These are phyloP conservation scores for Sarocladium brachiariae DNA, from an alignment of 2,329 filamentous ascomycete genomes.

Conservation along the genomic window DNA sequence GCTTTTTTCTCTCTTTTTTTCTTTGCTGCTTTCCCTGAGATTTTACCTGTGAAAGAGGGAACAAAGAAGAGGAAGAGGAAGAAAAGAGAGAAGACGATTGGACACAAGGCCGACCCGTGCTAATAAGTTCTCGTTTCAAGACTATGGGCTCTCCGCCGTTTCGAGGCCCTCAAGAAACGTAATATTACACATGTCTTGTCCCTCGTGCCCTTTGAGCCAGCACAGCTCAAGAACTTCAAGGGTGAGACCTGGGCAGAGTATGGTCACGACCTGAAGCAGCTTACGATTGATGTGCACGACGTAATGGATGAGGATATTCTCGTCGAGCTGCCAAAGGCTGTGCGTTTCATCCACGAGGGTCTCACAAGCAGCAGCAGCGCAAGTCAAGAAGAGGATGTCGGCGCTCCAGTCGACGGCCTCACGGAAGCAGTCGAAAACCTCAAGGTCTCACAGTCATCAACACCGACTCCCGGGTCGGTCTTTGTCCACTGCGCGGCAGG, in stretches of 20 bases:
- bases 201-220: conserved; percentile 53
- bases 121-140: conserved; percentile 45
- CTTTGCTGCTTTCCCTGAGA: no score
- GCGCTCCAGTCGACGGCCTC: background rate
- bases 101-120: no score
- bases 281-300: conserved; percentile 82
- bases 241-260: conserved; percentile 41
- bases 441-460: conserved; percentile 13
- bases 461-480: conserved; percentile 33
- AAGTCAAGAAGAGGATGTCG: background rate
- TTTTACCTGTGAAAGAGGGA: no score
- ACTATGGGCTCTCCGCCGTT: conserved; percentile 70
- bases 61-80: no score
- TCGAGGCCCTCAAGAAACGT: conserved; percentile 60
- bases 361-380: conserved; percentile 32
- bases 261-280: conserved; percentile 59
- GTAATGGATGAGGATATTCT: conserved; percentile 83
- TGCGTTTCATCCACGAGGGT: conserved; percentile 76
- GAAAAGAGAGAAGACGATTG: no score
- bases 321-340: conserved; percentile 68
- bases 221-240: conserved; percentile 36
- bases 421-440: conserved; percentile 11
- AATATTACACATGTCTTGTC: conserved; percentile 90
- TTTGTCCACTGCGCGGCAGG: conserved; percentile 81
- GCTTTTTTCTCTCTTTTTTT: no score